Evolutionary conservation across 768 basidiomycete genomes (phyloP), one percentile per base, ranked within the genome.

Genomic region (Naganishia onofrii): DNA sequence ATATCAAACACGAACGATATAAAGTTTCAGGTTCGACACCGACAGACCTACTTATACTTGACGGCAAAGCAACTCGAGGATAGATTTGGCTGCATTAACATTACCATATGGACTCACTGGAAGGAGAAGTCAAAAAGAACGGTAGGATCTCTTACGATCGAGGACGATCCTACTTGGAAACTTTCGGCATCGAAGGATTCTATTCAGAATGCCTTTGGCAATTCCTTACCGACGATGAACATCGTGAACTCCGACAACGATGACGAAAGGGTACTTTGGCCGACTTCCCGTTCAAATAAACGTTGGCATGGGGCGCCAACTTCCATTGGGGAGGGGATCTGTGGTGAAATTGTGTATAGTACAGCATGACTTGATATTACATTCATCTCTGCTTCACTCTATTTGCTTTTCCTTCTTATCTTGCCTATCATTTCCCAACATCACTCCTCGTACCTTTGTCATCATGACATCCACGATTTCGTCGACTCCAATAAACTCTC

Each of bases 241-340:
- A 56, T n/a, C 23, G 32, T 12, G 55, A 56, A 32, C 55, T 56
- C 28, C 55, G 31, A 56, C 55, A 32, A 56, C 55, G 31, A 56
- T n/a, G 31, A 9, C 8, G 32, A 32, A 31, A 56, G 2, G 55
- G 31, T 7, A 32, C 23, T 5, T 31, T 32, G 17, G 15, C 29
- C 55, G 31, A 8, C 19, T 56, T 56, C 55, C 29, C 34, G 3
- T 32, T 56, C 55, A 56, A 56, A 17, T 56, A 42, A 15, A 36
- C n/a, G 34, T 36, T 36, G n/a, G n/a, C n/a, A n/a, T n/a, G n/a
- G n/a, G n/a, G n/a, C n/a, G n/a, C n/a, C n/a, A n/a, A n/a, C n/a
- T n/a, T n/a, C n/a, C n/a, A n/a, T n/a, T n/a, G n/a, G n/a, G n/a
- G n/a, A n/a, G n/a, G n/a, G n/a, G n/a, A n/a, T n/a, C n/a, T n/a